Percentiles rank a stretch among this genome's conserved stretches.
These are phyloP conservation scores for Prunus mira DNA, from an alignment of 306 rosid genomes.

Conservation along the genomic window DNA sequence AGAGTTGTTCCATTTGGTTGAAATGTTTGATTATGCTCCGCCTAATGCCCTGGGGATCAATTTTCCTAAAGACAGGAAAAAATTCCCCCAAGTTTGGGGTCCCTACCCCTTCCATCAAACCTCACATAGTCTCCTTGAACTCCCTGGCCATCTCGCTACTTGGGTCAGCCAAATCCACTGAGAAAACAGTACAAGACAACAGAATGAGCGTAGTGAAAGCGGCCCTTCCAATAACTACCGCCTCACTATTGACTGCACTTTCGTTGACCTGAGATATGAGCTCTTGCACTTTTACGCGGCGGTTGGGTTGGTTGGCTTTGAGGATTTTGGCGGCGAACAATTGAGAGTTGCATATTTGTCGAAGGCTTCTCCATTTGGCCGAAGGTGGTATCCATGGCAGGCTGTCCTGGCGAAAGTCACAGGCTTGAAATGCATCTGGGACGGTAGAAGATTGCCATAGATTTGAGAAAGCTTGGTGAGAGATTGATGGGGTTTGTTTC, in stretches of 20 bases:
- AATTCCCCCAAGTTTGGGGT: background rate
- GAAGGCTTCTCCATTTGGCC: constrained; percentile 15
- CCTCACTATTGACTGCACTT: background rate
- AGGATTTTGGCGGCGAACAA: constrained; percentile 15
- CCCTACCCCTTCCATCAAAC: background rate
- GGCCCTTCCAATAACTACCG: constrained; percentile 19
- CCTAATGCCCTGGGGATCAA: background rate
- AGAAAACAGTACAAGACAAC: constrained; percentile 23
- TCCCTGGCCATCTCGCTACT: constrained; percentile 7
- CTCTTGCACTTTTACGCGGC: constrained; percentile 10
- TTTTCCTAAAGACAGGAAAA: background rate
- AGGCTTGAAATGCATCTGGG: constrained; percentile 4
- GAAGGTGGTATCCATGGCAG: constrained; percentile 25
- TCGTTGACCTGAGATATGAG: background rate
- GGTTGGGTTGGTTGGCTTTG: constrained; percentile 18
- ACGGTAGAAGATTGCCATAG: constrained; percentile 19
- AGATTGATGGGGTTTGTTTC: background rate
- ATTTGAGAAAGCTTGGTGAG: background rate
- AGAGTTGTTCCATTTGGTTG: background rate
- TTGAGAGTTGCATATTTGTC: background rate
- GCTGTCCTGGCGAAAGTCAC: background rate
- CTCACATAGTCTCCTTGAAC: constrained; percentile 1
- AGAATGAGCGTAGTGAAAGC: constrained; percentile 19
- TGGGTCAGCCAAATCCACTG: constrained; percentile 16
- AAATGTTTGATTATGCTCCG: background rate